A percentile compares a stretch with the other conserved stretches of the same genome.
Conservation (phyloP, 345 rosid species). For the Mercurialis annua region DNA sequence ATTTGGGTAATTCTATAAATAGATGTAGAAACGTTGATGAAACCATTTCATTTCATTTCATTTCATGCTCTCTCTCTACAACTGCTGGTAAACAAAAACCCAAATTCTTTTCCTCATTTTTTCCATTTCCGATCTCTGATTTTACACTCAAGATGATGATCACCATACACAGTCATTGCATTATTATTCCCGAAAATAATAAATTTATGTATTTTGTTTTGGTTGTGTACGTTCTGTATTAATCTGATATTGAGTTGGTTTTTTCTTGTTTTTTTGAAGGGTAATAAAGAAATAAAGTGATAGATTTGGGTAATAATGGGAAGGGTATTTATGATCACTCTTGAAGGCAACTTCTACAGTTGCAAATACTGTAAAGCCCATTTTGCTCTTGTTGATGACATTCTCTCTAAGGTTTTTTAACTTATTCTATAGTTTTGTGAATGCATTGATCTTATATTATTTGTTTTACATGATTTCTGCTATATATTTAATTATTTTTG, state of each 20-base stretch:
- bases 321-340: slow-evolving; percentile 51
- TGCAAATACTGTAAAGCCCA: slow-evolving; percentile 76
- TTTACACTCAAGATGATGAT: neutral
- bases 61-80: neutral
- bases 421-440: neutral
- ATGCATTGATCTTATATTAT: neutral
- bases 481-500: neutral
- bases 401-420: slow-evolving; percentile 54
- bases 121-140: neutral
- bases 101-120: neutral
- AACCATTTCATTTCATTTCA: neutral
- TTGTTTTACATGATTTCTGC: too few relatives aligned
- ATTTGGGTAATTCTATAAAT: too few relatives aligned
- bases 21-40: too few relatives aligned
- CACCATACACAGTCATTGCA: neutral
- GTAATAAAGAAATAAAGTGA: neutral
- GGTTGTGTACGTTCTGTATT: neutral
- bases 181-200: too few relatives aligned
- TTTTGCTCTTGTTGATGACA: slow-evolving; percentile 48
- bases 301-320: slow-evolving; percentile 41
- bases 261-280: neutral
- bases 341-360: slow-evolving; percentile 57
- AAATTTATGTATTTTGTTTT: neutral
- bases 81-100: too few relatives aligned
- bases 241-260: neutral